Evolutionary conservation across 306 rosid genomes (phyloP), one percentile per base, ranked within the genome.

Genomic region (Trichosanthes truncata): DNA sequence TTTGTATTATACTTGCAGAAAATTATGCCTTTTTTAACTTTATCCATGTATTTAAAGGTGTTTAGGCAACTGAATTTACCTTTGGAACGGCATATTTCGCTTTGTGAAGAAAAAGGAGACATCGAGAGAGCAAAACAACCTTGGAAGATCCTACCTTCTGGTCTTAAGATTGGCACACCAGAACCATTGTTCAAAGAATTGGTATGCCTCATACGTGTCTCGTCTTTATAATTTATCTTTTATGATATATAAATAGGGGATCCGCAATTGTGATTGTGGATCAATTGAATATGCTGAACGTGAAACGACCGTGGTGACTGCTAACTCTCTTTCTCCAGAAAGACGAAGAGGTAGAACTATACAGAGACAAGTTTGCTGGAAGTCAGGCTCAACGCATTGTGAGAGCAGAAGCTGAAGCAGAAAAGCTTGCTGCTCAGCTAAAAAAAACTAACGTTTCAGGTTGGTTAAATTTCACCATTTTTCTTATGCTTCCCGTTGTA

Each of bases 311-410:
- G 1, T 51, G 29, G 29, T 74, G 62, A 51, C 46, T 14, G 71
- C 45, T 10, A 29, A 25, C 55, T 29, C 76, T 61, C 66, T 76
- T 75, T 80, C 82, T 87, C 79, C 93, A 95, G 99, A 87, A 89
- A 90, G 93, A 92, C 78, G 99, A 92, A 74, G 97, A 92, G 62
- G 97, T 93, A 62, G 96, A 89, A 81, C 61, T 68, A 82, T 87
- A 82, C 80, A 86, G 97, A 84, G 61, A 75, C 80, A 91, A 87
- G 83, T 95, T 89, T 81, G 93, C 97, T 10, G 99, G 99, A 84
- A 95, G 97, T 84, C 99, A 95, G 85, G 97, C 96, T n/a, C 96
- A 95, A 76, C 88, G 97, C 85, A 68, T 85, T 74, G 84, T 78
- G 41, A 88, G 93, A 74, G 95, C 94, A 41, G 97, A 92, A 80